Evolutionary conservation across 768 basidiomycete genomes (phyloP), one percentile per base, ranked within the genome.

Genomic region (Podaxis sp.): DNA sequence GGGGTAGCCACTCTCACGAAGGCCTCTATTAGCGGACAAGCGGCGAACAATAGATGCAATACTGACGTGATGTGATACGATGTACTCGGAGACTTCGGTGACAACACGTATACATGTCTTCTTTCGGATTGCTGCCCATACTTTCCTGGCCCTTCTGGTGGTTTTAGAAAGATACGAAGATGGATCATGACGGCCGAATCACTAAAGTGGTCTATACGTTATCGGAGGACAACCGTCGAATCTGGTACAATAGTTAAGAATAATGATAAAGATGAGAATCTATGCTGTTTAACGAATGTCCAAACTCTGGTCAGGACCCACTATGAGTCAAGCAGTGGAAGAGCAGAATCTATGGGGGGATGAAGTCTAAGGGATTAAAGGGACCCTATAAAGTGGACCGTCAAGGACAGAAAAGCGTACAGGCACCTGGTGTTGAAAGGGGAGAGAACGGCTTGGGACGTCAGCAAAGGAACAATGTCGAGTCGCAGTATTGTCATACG

Each of bases 401-500:
- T 8, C 43, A 15, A 46, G 19, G n/a, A 9, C 8, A 19, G n/a
- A n/a, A 46, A 46, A 46, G n/a, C 43, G 43, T 46, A 19, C 43
- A 15, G 17, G 43, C 33, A 19, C 17, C 17, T 17, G 36, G 9
- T 17, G 36, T 38, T 40, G 36, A 24, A 38, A 38, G 7, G 54
- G n/a, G n/a, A 38, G 33, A 33, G 43, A 46, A n/a, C 17, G n/a
- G 19, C 43, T 46, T n/a, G 43, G 17, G 2, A n/a, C 43, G 19
- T 19, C 54, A n/a, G 54, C 17, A 12, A 38, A 38, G 15, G 43
- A 19, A n/a, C 29, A 22, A 46, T 15, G 40, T 33, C 40, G 56
- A 33, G 41, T 61, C 54, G 59, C 41, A 61, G 41, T 41, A 61
- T 54, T 53, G 59, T 43, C n/a, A 61, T 54, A 61, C 52, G 52